Base-by-base conservation (phyloP, 2,329 filamentous ascomycete genomes). In the Cladophialophora immunda region DNA sequence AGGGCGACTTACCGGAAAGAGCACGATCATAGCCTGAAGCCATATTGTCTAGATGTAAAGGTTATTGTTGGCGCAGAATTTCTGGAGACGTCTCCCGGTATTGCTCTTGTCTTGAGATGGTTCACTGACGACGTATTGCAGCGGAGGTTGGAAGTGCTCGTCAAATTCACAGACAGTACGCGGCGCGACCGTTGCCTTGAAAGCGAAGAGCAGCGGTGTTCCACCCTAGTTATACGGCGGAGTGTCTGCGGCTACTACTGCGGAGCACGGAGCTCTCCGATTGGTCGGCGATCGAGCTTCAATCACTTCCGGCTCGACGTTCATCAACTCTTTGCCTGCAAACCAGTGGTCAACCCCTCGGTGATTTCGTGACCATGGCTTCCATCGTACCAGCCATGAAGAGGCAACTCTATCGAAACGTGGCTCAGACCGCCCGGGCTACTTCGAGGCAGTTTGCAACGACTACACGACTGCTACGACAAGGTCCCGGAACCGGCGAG, bases 11-110 rank as follows among this genome's bases (percentile, higher is more conserved):
- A 97, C 94, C 94, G 84, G 94, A 98, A 81, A 98, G 90, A 83
- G 94, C 95, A 91, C 95, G 92, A 85, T 99, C 95, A 85, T 99
- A 99, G 83, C 94, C 94, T 76, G 94, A 97, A 81, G 93, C 91
- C 92, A 96, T 92, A 70, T 55, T 80, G 45, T 50, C 45, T 50
- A 11, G 8, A 27, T 4, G 11, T 50, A 25, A 11, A 9, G 11
- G 15, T 50, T 50, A 50, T 27, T 15, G 45, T 25, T 25, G 45
- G 19, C 30, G 13, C 47, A 62, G n/a, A 29, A 3, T 19, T 15
- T 53, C 32, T 17, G 4, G 30, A 30, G 22, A 32, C n/a, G 25
- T 59, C 36, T 58, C 36, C 38, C 19, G 11, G 27, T 13, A 3
- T 27, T 50, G 38, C 9, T 29, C 11, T 34, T 47, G 17, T 47